Base-by-base conservation (phyloP, 176 grass and related monocot genomes). In the Luzula sylvatica region DNA sequence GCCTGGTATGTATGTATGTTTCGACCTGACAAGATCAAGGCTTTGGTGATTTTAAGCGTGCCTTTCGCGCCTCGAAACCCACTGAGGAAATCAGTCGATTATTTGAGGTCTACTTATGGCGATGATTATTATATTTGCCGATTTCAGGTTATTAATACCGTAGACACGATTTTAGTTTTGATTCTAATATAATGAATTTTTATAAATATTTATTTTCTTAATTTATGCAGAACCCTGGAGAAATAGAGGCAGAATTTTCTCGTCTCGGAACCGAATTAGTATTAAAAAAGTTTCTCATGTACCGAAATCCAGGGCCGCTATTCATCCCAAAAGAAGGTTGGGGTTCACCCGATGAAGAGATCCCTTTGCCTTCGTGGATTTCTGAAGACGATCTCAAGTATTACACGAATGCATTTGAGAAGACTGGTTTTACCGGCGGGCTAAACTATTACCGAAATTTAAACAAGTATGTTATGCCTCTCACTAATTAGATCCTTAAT, bases 371-470 rank as follows among this genome's bases (percentile, higher is more conserved):
- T 11, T 71, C 63, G 67, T 92, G 80, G 80, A 23, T 92, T 11
- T 74, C 76, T 0, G 72, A 84, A 42, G 76, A 85, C 7, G 86
- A 85, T 28, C 46, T 92, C 17, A 73, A 74, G 17, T 85, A 78
- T 58, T 92, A 84, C 19, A 20, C 55, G 0, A 59, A 45, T 26
- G 44, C 53, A 42, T 85, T 85, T 44, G 69, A 81, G 6, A 85
- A 67, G 43, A 74, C 86, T 8, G 76, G 80, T 18, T 92, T 92
- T 58, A 85, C 69, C 2, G 80, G 76, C 2, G 46, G 24, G 42
- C 6, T 92, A 2, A 92, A 84, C 53, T 92, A 92, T 54, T 92
- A 92, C 49, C 80, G 86, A 23, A 66, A 65, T 29, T 56, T 84
- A 20, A 66, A 92, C 13, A 46, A 51, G 80, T 92, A 72, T 26